Evolutionary conservation across 768 basidiomycete genomes (phyloP), one percentile per base, ranked within the genome.

Genomic region (Amanita jacksonii): DNA sequence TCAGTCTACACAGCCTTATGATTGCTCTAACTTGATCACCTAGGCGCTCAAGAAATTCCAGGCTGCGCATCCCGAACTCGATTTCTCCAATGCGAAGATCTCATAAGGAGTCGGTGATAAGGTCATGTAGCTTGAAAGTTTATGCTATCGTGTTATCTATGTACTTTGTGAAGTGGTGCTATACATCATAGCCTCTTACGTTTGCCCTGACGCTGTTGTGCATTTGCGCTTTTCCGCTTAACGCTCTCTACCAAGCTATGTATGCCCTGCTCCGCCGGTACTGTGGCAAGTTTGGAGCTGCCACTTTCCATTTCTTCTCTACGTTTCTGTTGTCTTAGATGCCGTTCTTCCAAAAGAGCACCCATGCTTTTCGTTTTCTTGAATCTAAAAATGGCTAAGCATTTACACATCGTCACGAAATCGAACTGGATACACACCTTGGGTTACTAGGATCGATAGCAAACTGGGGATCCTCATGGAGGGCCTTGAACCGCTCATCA

Each of bases 361-460:
- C 74, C 57, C 94, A 98, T 99, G 39, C 79, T 79, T 62, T 85
- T 88, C 1, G 94, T 93, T 68, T 85, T 91, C 60, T 85, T 90
- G 69, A 85, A 98, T 45, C 92, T 97, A 54, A 16, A 15, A 43
- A 15, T 47, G 37, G 25, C 38, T 47, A 20, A 18, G 41, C 47
- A 28, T 16, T 51, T 43, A 46, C 45, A 46, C 41, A 20, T 25
- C 8, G 25, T 25, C 10, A 27, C 45, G 2, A 24, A 15, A 15
- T n/a, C 9, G 18, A 24, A 30, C 40, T 25, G 30, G 25, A 50
- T 8, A 72, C 91, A 51, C 57, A 96, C 94, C 81, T 87, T 58
- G 94, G 91, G 64, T 97, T 87, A 42, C 78, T 86, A 15, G 96
- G 94, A 61, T 99, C 96, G 51, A 99, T 92, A 0, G 94, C 93